These are phyloP conservation scores for Oryza rufipogon DNA, from an alignment of 176 grass and related monocot genomes.

Conservation along the genomic window DNA sequence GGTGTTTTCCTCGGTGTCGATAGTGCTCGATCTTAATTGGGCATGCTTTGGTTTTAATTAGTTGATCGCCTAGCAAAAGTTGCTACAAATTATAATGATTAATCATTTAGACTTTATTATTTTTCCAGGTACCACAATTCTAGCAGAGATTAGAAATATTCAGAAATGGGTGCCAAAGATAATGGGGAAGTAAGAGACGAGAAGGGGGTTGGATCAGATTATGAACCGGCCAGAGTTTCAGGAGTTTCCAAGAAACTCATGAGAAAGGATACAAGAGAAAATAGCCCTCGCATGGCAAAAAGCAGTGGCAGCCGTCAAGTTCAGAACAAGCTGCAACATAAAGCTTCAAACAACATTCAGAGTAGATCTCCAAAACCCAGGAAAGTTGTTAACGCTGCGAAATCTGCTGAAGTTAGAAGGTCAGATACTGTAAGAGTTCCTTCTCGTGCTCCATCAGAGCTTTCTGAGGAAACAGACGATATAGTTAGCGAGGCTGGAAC, in stretches of 20 bases:
- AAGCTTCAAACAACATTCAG: conserved; percentile 61
- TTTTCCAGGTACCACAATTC: conserved; percentile 43
- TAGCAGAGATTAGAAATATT: conserved; percentile 31
- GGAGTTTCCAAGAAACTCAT: conserved; percentile 72
- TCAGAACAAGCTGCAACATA: conserved; percentile 71
- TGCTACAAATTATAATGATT: background rate
- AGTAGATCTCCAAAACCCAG: conserved; percentile 69
- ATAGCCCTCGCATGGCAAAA: conserved; percentile 56
- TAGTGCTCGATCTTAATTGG: conserved; percentile 1
- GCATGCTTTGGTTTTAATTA: background rate
- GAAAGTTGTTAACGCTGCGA: conserved; percentile 49
- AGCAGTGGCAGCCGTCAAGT: conserved; percentile 46
- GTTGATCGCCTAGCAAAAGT: conserved; percentile 20
- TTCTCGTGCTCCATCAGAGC: conserved; percentile 60
- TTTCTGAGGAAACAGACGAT: conserved; percentile 75
- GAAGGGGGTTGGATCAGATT: conserved; percentile 67
- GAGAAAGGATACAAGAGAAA: conserved; percentile 73
- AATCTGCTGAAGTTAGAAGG: conserved; percentile 55
- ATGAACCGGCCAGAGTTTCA: conserved; percentile 68
- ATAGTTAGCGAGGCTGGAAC: conserved; percentile 58
- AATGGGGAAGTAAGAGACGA: conserved; percentile 71
- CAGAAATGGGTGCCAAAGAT: conserved; percentile 86
- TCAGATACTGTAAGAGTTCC: conserved; percentile 52
- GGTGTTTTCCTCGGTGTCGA: background rate
- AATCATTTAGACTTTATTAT: conserved; percentile 23